phyloP scores from a whole-genome alignment of 305 asterid genomes.

The Fraxinus sp. region DNA sequence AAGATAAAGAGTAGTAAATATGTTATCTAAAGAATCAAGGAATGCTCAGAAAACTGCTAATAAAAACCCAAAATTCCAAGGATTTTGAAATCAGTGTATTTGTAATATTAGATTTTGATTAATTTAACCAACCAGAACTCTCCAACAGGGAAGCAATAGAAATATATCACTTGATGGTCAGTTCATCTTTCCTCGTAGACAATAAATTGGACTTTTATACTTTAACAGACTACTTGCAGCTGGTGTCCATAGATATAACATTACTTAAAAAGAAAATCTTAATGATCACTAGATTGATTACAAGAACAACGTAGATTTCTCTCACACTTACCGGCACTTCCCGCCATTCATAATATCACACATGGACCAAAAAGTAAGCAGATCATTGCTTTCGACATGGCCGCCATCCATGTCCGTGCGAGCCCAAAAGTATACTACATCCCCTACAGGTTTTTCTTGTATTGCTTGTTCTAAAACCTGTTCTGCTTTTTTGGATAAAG shows the following conservation, averaged over 20 bases:
- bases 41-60: not conserved
- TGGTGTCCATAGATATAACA: not conserved
- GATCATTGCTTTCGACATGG: conserved; percentile 55
- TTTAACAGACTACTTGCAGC: not conserved
- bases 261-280: not conserved
- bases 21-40: not conserved
- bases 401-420: conserved; percentile 66
- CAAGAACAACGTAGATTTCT: conserved; percentile 10
- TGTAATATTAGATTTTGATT: not conserved
- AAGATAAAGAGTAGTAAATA: not conserved
- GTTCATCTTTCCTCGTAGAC: not conserved
- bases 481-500: conserved; percentile 75
- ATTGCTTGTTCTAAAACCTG: conserved; percentile 69
- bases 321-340: conserved; percentile 78
- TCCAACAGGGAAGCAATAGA: not conserved
- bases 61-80: not conserved
- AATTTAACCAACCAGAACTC: not conserved
- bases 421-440: conserved; percentile 85
- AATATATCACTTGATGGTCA: not conserved
- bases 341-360: conserved; percentile 94
- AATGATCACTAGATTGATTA: conserved; percentile 10
- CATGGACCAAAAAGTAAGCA: conserved; percentile 90
- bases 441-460: conserved; percentile 69
- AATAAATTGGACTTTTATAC: not conserved
- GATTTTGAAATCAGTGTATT: not conserved